Conservation (phyloP, 768 basidiomycete genomes). For the Tulasnella sp. region DNA sequence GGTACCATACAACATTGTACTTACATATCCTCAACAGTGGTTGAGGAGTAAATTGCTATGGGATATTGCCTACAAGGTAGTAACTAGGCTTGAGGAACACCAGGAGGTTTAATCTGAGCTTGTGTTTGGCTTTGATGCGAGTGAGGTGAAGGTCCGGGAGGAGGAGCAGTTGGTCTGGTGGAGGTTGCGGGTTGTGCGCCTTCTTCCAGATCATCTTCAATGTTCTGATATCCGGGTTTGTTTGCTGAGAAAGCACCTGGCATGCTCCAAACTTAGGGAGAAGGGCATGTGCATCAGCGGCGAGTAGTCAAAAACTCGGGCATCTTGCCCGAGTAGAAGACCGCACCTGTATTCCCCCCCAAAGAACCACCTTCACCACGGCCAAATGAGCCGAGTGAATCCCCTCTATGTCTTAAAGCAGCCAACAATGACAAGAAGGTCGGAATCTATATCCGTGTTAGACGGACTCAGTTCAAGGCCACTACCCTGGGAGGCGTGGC, state of each 20-base stretch:
- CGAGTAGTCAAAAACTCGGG: background rate
- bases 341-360: slow-evolving; percentile 33
- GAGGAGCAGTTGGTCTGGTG: slow-evolving; percentile 17
- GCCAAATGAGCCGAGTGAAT: slow-evolving; percentile 38
- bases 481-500: background rate
- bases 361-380: slow-evolving; percentile 31
- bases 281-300: background rate
- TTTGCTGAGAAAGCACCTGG: slow-evolving; percentile 48
- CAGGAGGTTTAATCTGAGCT: background rate
- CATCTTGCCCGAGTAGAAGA: slow-evolving; percentile 3
- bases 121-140: slow-evolving; percentile 3
- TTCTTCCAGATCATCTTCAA: slow-evolving; percentile 30
- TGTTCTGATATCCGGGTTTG: slow-evolving; percentile 24
- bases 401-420: slow-evolving; percentile 46
- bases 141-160: slow-evolving; percentile 4
- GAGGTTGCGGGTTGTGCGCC: slow-evolving; percentile 21
- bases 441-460: slow-evolving; percentile 36
- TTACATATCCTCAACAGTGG: no score
- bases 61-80: background rate
- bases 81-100: background rate
- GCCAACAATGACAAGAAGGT: slow-evolving; percentile 40
- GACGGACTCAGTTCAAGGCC: background rate
- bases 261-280: slow-evolving; percentile 58
- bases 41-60: no score
- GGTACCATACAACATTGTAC: no score